Evolutionary conservation across 257 asterid species (phyloP), one percentile per base, ranked within the genome.

Genomic region (Nicotiana tabacum): DNA sequence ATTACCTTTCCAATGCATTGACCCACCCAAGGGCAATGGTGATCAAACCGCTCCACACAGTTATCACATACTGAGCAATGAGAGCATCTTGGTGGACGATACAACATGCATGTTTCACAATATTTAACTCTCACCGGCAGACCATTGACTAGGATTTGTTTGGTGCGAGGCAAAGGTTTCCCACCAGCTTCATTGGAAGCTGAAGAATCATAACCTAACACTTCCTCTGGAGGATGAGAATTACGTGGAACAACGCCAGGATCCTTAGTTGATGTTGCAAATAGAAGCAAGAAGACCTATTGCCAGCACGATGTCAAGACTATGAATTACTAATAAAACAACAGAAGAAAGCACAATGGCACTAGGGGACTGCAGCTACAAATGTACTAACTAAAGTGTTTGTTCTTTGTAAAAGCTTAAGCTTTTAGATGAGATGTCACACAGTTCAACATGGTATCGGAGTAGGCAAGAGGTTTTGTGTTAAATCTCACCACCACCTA

Each of bases 21-120:
- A 48, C 98, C 97, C 4, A 92, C 94, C 95, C 97, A 94, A 27
- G 97, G 97, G 86, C 98, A 94, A 82, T 94, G 98, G 85, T 93
- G 97, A 85, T 94, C 98, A 29, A 92, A 94, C 55, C 92, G 90
- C 80, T 94, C 97, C 18, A 93, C 97, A 77, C 97, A 93, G 84
- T 94, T 91, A 85, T 94, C 87, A 82, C 97, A 94, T 77, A 92
- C 90, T 0, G 97, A 94, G 85, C 97, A 94, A 79, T 92, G 98
- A 69, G 98, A 94, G 89, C 98, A 94, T 67, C 98, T 83, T 55
- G 98, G 98, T 57, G 98, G 97, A n/a, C 98, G 91, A 88, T 89
- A 94, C 6, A 94, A 68, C 96, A 90, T 92, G 88, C 98, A 94
- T 66, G 95, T 92, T 84, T 94, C 93, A 74, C 97, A 92, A 77